These are phyloP conservation scores for Lactarius indigo DNA, from an alignment of 768 basidiomycete species.

Conservation along the genomic window DNA sequence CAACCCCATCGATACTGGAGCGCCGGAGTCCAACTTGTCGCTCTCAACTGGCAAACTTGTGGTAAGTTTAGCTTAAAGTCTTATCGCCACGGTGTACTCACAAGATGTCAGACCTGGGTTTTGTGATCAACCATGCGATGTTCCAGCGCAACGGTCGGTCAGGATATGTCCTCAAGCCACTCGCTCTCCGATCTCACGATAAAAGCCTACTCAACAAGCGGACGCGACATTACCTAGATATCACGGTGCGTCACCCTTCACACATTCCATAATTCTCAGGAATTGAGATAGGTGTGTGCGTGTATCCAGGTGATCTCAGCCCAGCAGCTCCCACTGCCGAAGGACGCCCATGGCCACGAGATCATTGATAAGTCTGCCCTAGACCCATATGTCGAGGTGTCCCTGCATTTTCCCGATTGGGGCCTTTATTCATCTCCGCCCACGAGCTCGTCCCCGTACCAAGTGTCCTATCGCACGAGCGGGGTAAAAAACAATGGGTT, in stretches of 20 bases:
- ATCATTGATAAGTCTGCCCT: slow-evolving; percentile 51
- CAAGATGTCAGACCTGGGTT: slow-evolving; percentile 65
- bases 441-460: slow-evolving; percentile 38
- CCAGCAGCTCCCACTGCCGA: slow-evolving; percentile 80
- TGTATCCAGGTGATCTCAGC: slow-evolving; percentile 68
- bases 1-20: slow-evolving; percentile 89
- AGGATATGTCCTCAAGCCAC: slow-evolving; percentile 90
- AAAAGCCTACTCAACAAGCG: slow-evolving; percentile 53
- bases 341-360: slow-evolving; percentile 60
- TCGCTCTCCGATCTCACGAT: slow-evolving; percentile 60
- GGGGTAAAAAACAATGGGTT: slow-evolving; percentile 85
- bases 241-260: slow-evolving; percentile 46
- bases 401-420: slow-evolving; percentile 77
- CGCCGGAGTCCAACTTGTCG: slow-evolving; percentile 83
- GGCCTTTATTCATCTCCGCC: slow-evolving; percentile 33
- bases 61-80: slow-evolving; percentile 47
- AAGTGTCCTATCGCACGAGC: slow-evolving; percentile 54
- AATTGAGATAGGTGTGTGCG: background rate
- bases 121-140: slow-evolving; percentile 93
- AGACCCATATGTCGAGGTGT: slow-evolving; percentile 81
- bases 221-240: slow-evolving; percentile 57
- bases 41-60: slow-evolving; percentile 96
- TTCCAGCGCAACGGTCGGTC: slow-evolving; percentile 86
- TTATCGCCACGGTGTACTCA: slow-evolving; percentile 2
- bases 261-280: background rate